Conservation (phyloP, 192 early-diverging fungal genomes). For the Jimgerdemannia flammicorona region DNA sequence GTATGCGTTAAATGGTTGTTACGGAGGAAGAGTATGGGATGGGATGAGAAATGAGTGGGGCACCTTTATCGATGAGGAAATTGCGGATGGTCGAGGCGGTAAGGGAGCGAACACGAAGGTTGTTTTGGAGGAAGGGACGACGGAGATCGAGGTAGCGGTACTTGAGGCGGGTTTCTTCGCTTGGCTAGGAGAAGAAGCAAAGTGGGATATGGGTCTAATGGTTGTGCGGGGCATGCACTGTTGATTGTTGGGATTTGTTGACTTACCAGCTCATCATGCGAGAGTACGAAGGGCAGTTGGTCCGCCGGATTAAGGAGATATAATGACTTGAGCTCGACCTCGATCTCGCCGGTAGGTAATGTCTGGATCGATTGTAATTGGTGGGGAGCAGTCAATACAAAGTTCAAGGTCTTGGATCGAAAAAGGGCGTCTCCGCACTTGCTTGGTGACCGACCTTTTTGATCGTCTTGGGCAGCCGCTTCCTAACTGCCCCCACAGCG, state of each 20-base stretch:
- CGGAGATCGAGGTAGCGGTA: conserved; percentile 83
- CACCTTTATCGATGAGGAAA: conserved; percentile 63
- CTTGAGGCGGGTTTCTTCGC: conserved; percentile 72
- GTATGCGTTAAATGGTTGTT: conserved; percentile 6
- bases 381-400: neutral
- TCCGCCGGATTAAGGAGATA: conserved; percentile 67
- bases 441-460: conserved; percentile 32
- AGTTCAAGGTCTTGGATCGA: neutral
- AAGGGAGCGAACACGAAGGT: conserved; percentile 66
- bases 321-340: conserved; percentile 58
- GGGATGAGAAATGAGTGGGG: neutral
- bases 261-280: conserved; percentile 44
- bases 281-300: conserved; percentile 57
- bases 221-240: conserved; percentile 11
- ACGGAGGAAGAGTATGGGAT: neutral
- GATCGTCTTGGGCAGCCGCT: conserved; percentile 44
- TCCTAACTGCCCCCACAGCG: conserved; percentile 59
- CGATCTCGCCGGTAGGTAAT: conserved; percentile 61
- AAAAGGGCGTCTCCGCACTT: conserved; percentile 3
- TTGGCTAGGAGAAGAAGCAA: conserved; percentile 44
- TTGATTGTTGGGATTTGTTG: conserved; percentile 20
- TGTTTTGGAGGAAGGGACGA: conserved; percentile 67
- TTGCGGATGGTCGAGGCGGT: conserved; percentile 64
- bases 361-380: conserved; percentile 2
- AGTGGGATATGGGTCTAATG: neutral